Conservation (phyloP, 2,329 filamentous ascomycete genomes). For the Seiridium cupressi region DNA sequence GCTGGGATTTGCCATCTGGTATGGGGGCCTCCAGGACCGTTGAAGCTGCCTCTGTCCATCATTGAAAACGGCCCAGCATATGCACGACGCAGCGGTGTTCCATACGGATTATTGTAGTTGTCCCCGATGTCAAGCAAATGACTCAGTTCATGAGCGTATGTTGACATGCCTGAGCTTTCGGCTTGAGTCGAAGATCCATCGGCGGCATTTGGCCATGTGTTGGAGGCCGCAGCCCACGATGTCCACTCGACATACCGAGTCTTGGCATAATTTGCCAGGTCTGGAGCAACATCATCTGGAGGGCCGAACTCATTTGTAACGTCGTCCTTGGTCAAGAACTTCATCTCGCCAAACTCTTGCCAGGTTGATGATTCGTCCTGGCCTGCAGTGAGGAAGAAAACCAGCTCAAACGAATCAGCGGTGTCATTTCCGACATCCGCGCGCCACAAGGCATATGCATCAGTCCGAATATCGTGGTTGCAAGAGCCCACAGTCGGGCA, state of each 20-base stretch:
- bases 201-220: slow-evolving; percentile 53
- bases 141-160: slow-evolving; percentile 51
- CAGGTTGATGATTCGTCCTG: slow-evolving; percentile 55
- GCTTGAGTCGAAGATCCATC: slow-evolving; percentile 51
- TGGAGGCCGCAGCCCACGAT: slow-evolving; percentile 48
- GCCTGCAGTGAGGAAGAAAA: slow-evolving; percentile 52
- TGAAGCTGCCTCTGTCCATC: slow-evolving; percentile 50
- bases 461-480: slow-evolving; percentile 45
- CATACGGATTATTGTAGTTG: slow-evolving; percentile 55
- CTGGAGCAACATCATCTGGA: slow-evolving; percentile 32
- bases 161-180: slow-evolving; percentile 51
- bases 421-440: slow-evolving; percentile 49
- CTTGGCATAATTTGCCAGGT: slow-evolving; percentile 41
- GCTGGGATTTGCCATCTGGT: slow-evolving; percentile 51
- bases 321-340: slow-evolving; percentile 43
- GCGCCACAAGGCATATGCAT: slow-evolving; percentile 48
- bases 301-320: slow-evolving; percentile 49
- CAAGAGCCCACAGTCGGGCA: slow-evolving; percentile 43
- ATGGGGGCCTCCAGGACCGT: slow-evolving; percentile 52
- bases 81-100: slow-evolving; percentile 39
- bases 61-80: slow-evolving; percentile 54
- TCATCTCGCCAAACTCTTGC: slow-evolving; percentile 58
- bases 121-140: slow-evolving; percentile 52
- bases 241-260: slow-evolving; percentile 54
- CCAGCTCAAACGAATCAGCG: slow-evolving; percentile 46